Evolutionary conservation across 805 yeast species (phyloP).

Genomic region (Kuraishia cidri): DNA sequence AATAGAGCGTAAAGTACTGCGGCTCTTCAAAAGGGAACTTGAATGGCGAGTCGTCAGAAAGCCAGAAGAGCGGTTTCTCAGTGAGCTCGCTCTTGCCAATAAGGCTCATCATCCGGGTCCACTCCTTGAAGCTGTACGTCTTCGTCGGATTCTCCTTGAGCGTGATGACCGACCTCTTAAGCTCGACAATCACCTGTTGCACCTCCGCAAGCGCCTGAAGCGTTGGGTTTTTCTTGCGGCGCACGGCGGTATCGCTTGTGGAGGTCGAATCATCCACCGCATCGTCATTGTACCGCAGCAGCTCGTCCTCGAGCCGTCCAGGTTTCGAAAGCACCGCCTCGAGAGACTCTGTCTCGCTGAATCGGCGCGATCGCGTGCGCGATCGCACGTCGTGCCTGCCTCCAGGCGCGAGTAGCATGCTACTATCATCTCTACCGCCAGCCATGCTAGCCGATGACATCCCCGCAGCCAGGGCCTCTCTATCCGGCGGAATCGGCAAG

Average conservation of each 20-base stretch:
- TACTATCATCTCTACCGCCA: too few species aligned
- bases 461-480: background rate
- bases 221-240: constrained; percentile 1
- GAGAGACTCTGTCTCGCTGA: too few species aligned
- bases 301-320: background rate
- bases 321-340: background rate
- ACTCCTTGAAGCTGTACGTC: constrained; percentile 39
- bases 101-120: constrained; percentile 31
- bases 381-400: too few species aligned
- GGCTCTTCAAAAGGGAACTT: constrained; percentile 65
- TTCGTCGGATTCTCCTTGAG: constrained; percentile 29
- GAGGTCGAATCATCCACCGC: constrained; percentile 1
- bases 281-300: too few species aligned
- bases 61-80: constrained; percentile 40
- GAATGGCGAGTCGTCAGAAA: constrained; percentile 58
- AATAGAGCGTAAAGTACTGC: constrained; percentile 34
- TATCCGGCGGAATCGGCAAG: background rate
- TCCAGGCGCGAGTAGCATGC: too few species aligned
- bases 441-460: background rate
- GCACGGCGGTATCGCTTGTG: background rate
- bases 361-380: too few species aligned
- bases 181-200: constrained; percentile 17
- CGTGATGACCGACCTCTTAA: constrained; percentile 21
- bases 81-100: constrained; percentile 14
- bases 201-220: constrained; percentile 10